These are phyloP conservation scores for Ilyonectria sp. DNA, from an alignment of 2,329 filamentous ascomycete species.

Conservation along the genomic window DNA sequence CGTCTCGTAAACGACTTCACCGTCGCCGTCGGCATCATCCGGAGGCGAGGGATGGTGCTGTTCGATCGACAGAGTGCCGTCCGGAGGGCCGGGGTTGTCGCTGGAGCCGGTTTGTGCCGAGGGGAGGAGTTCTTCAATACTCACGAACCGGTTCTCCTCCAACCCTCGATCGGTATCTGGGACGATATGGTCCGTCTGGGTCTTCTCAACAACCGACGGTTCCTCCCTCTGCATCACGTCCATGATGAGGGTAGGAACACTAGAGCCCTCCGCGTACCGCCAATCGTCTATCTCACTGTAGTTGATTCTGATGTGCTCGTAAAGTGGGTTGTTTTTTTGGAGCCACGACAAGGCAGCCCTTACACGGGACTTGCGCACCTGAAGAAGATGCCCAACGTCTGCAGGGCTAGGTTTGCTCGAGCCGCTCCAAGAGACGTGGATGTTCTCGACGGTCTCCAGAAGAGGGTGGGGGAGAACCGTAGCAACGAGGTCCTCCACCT, in stretches of 20 bases:
- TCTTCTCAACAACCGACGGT: neutral
- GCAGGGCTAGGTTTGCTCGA: neutral
- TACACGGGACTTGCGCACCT: slow-evolving; percentile 11
- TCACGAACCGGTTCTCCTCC: neutral
- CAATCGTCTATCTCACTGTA: slow-evolving; percentile 2
- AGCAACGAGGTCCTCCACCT: slow-evolving; percentile 20
- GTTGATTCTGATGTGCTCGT: slow-evolving; percentile 9
- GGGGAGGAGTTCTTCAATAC: slow-evolving; percentile 10
- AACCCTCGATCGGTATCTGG: slow-evolving; percentile 20
- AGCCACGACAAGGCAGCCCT: slow-evolving; percentile 1
- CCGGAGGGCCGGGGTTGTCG: no score
- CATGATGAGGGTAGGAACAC: neutral
- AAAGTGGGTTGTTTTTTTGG: slow-evolving; percentile 7
- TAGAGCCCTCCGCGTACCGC: slow-evolving; percentile 5
- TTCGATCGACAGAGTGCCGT: no score
- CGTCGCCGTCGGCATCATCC: no score
- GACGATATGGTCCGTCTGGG: slow-evolving; percentile 13
- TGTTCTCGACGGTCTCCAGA: slow-evolving; percentile 10
- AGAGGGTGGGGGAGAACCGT: slow-evolving; percentile 9
- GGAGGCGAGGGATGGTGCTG: no score
- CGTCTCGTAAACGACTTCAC: no score
- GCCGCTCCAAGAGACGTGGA: slow-evolving; percentile 23
- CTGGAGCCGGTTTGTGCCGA: no score
- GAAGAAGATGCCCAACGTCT: slow-evolving; percentile 6
- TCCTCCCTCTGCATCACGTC: slow-evolving; percentile 12